Evolutionary conservation across 106 monocot genomes (phyloP).

Genomic region (Dendrobium catenatum): DNA sequence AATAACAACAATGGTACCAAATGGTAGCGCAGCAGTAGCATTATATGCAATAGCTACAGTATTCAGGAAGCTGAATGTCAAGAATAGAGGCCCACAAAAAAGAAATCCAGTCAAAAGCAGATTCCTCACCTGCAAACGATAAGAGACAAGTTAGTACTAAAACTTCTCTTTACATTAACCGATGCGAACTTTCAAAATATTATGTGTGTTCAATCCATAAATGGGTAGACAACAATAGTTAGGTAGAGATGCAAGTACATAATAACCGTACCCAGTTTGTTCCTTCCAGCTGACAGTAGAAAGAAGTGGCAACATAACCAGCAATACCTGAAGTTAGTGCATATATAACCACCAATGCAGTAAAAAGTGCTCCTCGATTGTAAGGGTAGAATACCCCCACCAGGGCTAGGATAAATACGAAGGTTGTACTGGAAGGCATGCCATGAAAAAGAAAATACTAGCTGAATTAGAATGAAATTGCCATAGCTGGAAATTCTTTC

Average conservation of each 20-base stretch:
- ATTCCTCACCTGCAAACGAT: constrained; percentile 47
- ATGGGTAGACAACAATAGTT: not conserved
- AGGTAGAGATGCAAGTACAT: not conserved
- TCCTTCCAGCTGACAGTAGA: constrained; percentile 71
- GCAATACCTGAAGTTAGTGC: constrained; percentile 64
- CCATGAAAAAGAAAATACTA: not conserved
- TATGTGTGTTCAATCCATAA: not conserved
- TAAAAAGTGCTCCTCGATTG: constrained; percentile 60
- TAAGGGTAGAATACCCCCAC: constrained; percentile 65
- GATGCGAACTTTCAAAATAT: not conserved
- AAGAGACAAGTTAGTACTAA: not conserved
- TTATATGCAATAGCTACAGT: constrained; percentile 53
- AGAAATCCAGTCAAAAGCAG: constrained; percentile 55
- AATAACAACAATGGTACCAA: constrained; percentile 60
- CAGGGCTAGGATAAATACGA: constrained; percentile 48
- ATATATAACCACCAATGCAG: constrained; percentile 61
- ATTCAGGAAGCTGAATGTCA: constrained; percentile 64
- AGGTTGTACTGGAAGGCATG: constrained; percentile 33
- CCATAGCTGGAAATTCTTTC: not conserved
- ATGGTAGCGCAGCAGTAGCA: constrained; percentile 63
- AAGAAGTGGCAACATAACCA: constrained; percentile 57
- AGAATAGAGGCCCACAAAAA: constrained; percentile 57
- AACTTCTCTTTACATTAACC: not conserved
- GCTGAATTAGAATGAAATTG: not conserved
- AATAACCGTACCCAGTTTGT: constrained; percentile 42